Evolutionary conservation across 2,329 filamentous ascomycete species (phyloP).

Genomic region (Phialophora tarda): DNA sequence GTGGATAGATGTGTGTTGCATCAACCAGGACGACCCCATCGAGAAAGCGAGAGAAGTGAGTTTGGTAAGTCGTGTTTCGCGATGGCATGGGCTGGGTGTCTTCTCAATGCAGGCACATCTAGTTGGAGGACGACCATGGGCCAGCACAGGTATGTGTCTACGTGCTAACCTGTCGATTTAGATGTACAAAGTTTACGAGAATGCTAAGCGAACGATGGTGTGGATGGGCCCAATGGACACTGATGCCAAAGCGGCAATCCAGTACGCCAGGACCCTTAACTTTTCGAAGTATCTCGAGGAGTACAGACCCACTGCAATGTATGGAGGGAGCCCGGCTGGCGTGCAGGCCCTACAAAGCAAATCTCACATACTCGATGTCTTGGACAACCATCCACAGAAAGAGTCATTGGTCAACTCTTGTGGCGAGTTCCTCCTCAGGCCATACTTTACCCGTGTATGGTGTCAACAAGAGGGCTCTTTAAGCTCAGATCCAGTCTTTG

Average conservation of each 20-base stretch:
- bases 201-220: constrained; percentile 21
- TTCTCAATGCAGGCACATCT: too few relatives aligned
- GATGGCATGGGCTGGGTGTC: too few relatives aligned
- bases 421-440: constrained; percentile 20
- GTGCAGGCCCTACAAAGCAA: constrained; percentile 15
- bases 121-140: too few relatives aligned
- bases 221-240: constrained; percentile 23
- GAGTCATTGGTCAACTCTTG: constrained; percentile 20
- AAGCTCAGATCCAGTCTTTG: constrained; percentile 16
- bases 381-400: constrained; percentile 22
- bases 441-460: constrained; percentile 30
- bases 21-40: constrained; percentile 21
- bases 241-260: constrained; percentile 8
- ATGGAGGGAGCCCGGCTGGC: background rate
- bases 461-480: constrained; percentile 26
- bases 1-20: constrained; percentile 26
- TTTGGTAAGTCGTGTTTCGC: background rate
- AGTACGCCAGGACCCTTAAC: constrained; percentile 24
- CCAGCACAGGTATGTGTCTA: too few relatives aligned
- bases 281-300: constrained; percentile 12
- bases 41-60: constrained; percentile 27
- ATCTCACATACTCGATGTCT: constrained; percentile 26
- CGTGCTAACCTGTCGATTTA: background rate
- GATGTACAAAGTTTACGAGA: constrained; percentile 28
- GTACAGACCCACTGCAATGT: constrained; percentile 13